Evolutionary conservation across 352 stramenopile species (phyloP).

Genomic region (Hyaloperonospora arabidopsidis): DNA sequence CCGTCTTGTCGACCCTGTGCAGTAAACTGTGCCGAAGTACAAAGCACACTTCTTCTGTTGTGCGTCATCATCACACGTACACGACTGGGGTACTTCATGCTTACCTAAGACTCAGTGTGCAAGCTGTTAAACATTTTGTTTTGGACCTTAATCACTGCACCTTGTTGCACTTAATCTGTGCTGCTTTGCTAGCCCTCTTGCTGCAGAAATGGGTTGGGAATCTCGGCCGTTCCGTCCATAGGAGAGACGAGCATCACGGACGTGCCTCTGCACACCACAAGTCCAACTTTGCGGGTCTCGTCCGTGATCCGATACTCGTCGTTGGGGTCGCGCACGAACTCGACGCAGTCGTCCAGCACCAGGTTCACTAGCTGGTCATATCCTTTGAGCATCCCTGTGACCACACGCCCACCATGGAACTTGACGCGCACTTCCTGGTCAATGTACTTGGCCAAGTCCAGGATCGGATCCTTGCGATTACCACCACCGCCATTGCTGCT

Average conservation of each 20-base stretch:
- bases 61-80: too few species aligned
- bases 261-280: constrained; percentile 91
- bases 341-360: constrained; percentile 93
- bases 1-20: constrained; percentile 42
- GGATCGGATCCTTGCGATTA: constrained; percentile 77
- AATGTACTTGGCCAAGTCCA: constrained; percentile 93
- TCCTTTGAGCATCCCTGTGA: constrained; percentile 89
- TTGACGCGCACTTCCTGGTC: constrained; percentile 92
- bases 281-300: constrained; percentile 87
- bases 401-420: constrained; percentile 90
- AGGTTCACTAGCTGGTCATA: constrained; percentile 97
- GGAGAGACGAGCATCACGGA: constrained; percentile 89
- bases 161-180: not conserved
- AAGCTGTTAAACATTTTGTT: not conserved
- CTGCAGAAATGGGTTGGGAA: constrained; percentile 88
- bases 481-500: constrained; percentile 24
- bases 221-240: constrained; percentile 87
- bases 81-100: too few species aligned
- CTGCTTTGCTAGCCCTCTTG: constrained; percentile 52
- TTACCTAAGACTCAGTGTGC: not conserved
- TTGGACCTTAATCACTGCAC: not conserved
- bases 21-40: constrained; percentile 7
- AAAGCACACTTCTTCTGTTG: too few species aligned
- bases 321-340: constrained; percentile 90
- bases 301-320: constrained; percentile 87